Base-by-base conservation (phyloP, 2,329 filamentous ascomycete species). In the Fusarium fujikuroi region DNA sequence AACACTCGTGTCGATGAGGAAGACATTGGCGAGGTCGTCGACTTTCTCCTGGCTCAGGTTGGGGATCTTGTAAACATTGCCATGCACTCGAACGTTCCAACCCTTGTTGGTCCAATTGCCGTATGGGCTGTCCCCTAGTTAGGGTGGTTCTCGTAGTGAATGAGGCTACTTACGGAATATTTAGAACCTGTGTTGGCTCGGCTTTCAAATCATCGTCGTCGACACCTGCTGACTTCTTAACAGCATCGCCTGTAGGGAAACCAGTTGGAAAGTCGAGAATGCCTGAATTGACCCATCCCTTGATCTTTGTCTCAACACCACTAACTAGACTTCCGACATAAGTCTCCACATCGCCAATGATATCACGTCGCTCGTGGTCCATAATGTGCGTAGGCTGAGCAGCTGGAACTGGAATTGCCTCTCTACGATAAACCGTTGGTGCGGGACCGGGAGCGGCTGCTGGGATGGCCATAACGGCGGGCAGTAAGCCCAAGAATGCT, bases 21-120 rank as follows among this genome's bases (percentile, higher is more conserved):
- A 94, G 37, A 89, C 80, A 73, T 94, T 90, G 64, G 92, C 91
- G 7, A 95, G 84, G 42, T 91, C 85, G 74, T 95, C 87, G 50
- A 95, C 83, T 74, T 89, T 92, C 39, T 85, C 83, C 74, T 89
- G 85, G 3, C 87, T 88, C 39, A 92, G 91, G 66, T 93, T 88
- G 3, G 93, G 93, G 70, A 92, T 88, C 80, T 94, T 95, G 85
- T 91, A 95, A n/a, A 95, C 91, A 77, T 94, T 94, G 74, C 93
- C 93, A 73, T 92, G 93, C 70, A 95, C 89, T 34, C 92, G 87
- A 7, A 95, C 86, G 70, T 91, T 93, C 93, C 93, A 95, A 39
- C 92, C 92, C 65, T 90, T 82, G n/a, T 91, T 85, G 3, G 93
- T 95, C 90, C 92, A 95, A 72, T 95, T 95, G n/a, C 87, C 93